Evolutionary conservation across 208 protist species (phyloP), one percentile per base, ranked within the genome.

Genomic region (Acanthamoeba castellanii): DNA sequence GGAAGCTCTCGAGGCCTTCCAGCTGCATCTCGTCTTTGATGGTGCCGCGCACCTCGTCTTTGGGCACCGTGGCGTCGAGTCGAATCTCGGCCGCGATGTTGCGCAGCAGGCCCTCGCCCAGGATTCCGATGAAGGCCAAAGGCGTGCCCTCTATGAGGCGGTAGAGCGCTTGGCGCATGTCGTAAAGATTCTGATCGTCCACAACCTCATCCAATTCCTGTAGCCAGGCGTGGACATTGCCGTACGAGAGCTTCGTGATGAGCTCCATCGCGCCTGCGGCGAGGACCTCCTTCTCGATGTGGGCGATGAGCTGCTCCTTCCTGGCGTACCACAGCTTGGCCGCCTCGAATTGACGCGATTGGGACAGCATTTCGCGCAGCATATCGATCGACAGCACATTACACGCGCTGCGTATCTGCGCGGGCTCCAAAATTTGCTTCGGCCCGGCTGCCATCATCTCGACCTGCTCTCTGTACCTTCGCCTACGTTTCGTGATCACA

Each of bases 111-210:
- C 37, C 70, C 20, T 78, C 70, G 37, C 70, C 30, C 70, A 78
- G 20, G 70, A 78, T 78, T 18, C 70, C 70, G 37, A 78, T 78
- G 70, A 78, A 78, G 5, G 70, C 70, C 70, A 78, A 47, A 5
- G 70, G 70, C 2, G 70, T 78, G 70, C 32, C 70, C 37, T 78
- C 70, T 6, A 78, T 30, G 25, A 78, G 8, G 20, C n/a, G 70
- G 70, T 78, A 45, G 70, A 78, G 70, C 22, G 70, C 70, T 45
- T 78, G 70, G 70, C 70, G 70, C 70, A 78, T 78, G 30, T 78
- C 70, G 30, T 78, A 78, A 11, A 78, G 70, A 22, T 78, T 78
- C 22, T 16, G 37, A 25, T 30, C 22, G 7, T 45, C 70, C 27
- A 78, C 70, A 20, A 20, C 8, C 9, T 47, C 70, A 42, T 78